A percentile compares a stretch with the other conserved stretches of the same genome.
Evolutionary conservation across 108 stramenopile species (phyloP).

Genomic region (Fragilariopsis cylindrus): DNA sequence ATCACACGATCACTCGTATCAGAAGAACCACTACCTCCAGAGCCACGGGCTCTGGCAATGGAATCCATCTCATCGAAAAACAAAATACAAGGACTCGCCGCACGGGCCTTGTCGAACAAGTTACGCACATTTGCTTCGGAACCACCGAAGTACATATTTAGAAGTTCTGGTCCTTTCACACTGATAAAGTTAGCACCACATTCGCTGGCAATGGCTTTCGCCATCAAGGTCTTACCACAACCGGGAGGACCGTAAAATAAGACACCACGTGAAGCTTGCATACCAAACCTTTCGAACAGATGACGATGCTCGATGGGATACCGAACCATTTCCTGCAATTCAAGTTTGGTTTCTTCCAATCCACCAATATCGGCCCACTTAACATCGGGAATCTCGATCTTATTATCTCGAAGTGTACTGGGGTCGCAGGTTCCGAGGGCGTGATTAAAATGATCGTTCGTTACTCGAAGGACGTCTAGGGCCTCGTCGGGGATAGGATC

Average conservation of each 20-base stretch:
- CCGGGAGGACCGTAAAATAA: slow-evolving; percentile 99
- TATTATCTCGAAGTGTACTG: slow-evolving; percentile 90
- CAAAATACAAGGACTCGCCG: slow-evolving; percentile 98
- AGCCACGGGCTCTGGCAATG: slow-evolving; percentile 96
- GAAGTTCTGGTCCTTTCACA: slow-evolving; percentile 99
- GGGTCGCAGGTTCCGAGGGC: slow-evolving; percentile 90
- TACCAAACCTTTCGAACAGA: slow-evolving; percentile 96
- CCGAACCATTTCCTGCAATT: slow-evolving; percentile 98
- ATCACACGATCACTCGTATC: slow-evolving; percentile 99
- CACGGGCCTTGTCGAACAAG: slow-evolving; percentile 99
- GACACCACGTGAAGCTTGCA: slow-evolving; percentile 95
- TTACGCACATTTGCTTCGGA: slow-evolving; percentile 99
- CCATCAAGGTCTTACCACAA: slow-evolving; percentile 98
- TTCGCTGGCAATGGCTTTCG: slow-evolving; percentile 99
- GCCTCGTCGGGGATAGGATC: slow-evolving; percentile 75
- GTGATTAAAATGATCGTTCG: slow-evolving; percentile 90
- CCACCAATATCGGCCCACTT: slow-evolving; percentile 99
- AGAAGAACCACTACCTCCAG: slow-evolving; percentile 87
- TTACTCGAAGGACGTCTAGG: slow-evolving; percentile 82
- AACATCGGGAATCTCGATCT: slow-evolving; percentile 95
- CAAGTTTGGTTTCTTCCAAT: slow-evolving; percentile 97
- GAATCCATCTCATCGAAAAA: slow-evolving; percentile 99
- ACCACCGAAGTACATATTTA: slow-evolving; percentile 99
- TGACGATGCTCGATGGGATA: slow-evolving; percentile 98
- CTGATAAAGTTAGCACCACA: slow-evolving; percentile 99